Base-by-base conservation (phyloP, 202 grass and related monocot species). In the Schoenoplectus tabernaemontani region DNA sequence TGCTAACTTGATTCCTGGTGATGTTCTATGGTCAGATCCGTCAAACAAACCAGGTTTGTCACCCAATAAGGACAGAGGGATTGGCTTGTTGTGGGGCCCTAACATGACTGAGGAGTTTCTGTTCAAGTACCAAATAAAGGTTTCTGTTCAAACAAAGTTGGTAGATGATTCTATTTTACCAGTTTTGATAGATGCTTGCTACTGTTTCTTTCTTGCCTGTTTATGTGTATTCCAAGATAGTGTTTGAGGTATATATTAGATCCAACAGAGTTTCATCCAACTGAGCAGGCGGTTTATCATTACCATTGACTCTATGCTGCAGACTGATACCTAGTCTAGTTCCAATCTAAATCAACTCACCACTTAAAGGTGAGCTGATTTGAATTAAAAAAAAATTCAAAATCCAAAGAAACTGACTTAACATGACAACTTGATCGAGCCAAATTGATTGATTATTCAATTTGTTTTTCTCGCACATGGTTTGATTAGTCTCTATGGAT, bases 11-110 rank as follows among this genome's bases (percentile, higher is more conserved):
- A 98, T 98, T 59, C 96, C 91, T 1, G 96, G 96, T 62, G 96
- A 98, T 92, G 90, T 98, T 47, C 90, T 98, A 8, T 98, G 96
- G 96, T 98, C 96, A 48, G 96, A 98, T 38, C 91, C 96, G 59
- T 95, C 89, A 56, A 85, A 84, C 73, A 75, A 86, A 26, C 71
- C 82, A 48, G 96, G 96, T 34, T 83, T 98, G 83, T 87, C 96
- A 9, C 85, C 90, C 0, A 98, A 98, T 84, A 83, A 89, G n/a
- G 91, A 94, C 61, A 90, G 91, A 86, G 95, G 95, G 23, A 98
- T 98, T 13, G 95, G 95, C 51, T 92, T 98, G 78, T 58, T 98
- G 77, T 98, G 91, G 95, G 91, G 95, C 65, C 95, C 95, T 37
- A 91, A 98, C 81, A 90, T 93, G 68, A 98, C 91, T 71, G 89